Evolutionary conservation across 2,329 filamentous ascomycete species (phyloP), one percentile per base, ranked within the genome.

Genomic region (Paraconiothyrium sp.): DNA sequence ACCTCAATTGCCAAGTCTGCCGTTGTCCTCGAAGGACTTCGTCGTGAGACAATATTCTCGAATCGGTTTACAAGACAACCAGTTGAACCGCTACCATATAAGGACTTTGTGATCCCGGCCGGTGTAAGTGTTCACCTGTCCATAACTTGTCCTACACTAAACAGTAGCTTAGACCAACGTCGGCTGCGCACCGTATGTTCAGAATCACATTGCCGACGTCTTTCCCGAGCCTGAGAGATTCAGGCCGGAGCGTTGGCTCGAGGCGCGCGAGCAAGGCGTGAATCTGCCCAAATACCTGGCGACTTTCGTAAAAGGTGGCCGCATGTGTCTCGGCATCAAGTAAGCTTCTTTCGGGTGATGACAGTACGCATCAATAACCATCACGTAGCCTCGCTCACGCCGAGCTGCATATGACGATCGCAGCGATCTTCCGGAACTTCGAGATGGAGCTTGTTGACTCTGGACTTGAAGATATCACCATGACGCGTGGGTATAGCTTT

Each of bases 261-360:
- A 68, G 43, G 66, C 66, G 20, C 43, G 50, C 54, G 49, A 54
- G 1, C 49, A 44, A 4, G 60, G 60, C n/a, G 58, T 61, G 24
- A 57, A 63, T 8, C 56, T 80, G 10, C 67, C 76, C 24, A 72
- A 70, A 20, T 81, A 78, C 54, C 63, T 82, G 34, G 71, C 81
- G 4, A 63, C 75, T 0, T 83, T 83, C 57, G 69, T 71, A 16
- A 77, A 76, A 44, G 80, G 80, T 0, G 75, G 71, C 7, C 65
- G 80, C 32, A 70, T 69, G 34, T 83, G 81, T 58, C 62, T 82
- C 22, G 81, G 80, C 9, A 79, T 67, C 22, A 59, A 61, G 58
- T 67, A 56, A 56, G 60, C 30, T 32, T 46, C 22, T 7, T 54
- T 30, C 20, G 9, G 27, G 9, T 20, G 24, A 14, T 35, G 10